Conservation (phyloP, 1,139 yeast genomes). For the Meyerozyma athensensis region DNA sequence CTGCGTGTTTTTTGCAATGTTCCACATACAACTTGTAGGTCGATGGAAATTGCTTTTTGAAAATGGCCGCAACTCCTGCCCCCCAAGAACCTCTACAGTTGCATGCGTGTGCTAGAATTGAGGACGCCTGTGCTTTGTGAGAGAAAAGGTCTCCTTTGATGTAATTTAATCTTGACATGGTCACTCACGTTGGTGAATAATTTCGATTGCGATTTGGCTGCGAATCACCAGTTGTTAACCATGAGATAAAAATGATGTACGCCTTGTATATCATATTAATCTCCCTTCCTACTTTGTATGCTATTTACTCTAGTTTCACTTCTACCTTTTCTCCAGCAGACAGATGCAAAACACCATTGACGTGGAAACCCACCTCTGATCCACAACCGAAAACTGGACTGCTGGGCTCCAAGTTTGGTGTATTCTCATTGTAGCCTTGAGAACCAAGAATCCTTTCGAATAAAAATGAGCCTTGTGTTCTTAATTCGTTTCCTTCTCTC, state of each 20-base stretch:
- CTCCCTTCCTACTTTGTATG: not conserved
- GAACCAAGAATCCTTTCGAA: constrained; percentile 12
- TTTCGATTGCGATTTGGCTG: too few relatives aligned
- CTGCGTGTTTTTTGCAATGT: constrained; percentile 37
- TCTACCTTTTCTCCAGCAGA: constrained; percentile 36
- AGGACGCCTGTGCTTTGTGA: constrained; percentile 22
- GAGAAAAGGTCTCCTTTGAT: constrained; percentile 57
- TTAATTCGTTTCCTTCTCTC: constrained; percentile 1
- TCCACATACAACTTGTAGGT: constrained; percentile 43
- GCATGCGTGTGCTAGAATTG: constrained; percentile 68
- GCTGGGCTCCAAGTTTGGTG: not conserved
- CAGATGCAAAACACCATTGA: constrained; percentile 35
- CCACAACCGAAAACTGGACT: constrained; percentile 38
- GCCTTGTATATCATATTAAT: not conserved
- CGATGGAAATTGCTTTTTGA: constrained; percentile 46
- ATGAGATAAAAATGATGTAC: not conserved
- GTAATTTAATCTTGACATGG: constrained; percentile 27
- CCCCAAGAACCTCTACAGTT: constrained; percentile 83
- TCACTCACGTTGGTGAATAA: too few relatives aligned
- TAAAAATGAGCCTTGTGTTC: constrained; percentile 8
- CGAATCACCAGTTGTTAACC: too few relatives aligned
- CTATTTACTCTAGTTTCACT: not conserved
- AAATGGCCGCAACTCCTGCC: constrained; percentile 67
- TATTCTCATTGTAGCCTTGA: too few relatives aligned
- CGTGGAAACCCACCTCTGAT: constrained; percentile 40